These are phyloP conservation scores for Eucalyptus victrix DNA, from an alignment of 345 rosid species.

Conservation along the genomic window DNA sequence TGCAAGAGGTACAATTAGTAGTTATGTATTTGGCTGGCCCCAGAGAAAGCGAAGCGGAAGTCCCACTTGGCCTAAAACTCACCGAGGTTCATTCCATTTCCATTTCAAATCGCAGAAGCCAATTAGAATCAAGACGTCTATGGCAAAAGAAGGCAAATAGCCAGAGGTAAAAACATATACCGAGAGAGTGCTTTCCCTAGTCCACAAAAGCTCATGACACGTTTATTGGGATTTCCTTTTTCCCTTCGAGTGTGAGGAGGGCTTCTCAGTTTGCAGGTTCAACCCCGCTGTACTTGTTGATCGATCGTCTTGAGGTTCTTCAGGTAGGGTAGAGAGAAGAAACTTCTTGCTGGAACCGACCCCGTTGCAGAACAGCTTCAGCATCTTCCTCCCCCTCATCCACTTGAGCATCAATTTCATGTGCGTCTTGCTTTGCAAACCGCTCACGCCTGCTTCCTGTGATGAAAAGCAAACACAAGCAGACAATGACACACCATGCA, in stretches of 20 bases:
- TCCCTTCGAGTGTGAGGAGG: conserved; percentile 1
- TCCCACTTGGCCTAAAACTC: not conserved
- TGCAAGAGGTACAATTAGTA: not conserved
- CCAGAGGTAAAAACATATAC: not conserved
- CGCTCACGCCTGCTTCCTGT: conserved; percentile 66
- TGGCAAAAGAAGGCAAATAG: not conserved
- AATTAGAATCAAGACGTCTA: not conserved
- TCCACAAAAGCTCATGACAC: not conserved
- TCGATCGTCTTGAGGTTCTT: conserved; percentile 38
- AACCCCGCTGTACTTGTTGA: not conserved
- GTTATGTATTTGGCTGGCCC: not conserved
- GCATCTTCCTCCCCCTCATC: conserved; percentile 91
- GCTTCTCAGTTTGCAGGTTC: conserved; percentile 11
- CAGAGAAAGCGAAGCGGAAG: not conserved
- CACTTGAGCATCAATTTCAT: conserved; percentile 94
- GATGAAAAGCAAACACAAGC: not conserved
- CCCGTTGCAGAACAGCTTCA: conserved; percentile 68
- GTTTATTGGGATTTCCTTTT: not conserved
- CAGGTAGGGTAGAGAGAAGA: conserved; percentile 55
- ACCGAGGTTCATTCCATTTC: not conserved
- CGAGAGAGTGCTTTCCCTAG: not conserved
- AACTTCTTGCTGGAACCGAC: conserved; percentile 83
- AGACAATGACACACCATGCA: not conserved
- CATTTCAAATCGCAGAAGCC: not conserved
- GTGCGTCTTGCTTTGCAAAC: conserved; percentile 81